Percentiles rank a stretch among this genome's conserved stretches.
Evolutionary conservation across 139 green algal species (phyloP).

Genomic region (Chlorella sp.): DNA sequence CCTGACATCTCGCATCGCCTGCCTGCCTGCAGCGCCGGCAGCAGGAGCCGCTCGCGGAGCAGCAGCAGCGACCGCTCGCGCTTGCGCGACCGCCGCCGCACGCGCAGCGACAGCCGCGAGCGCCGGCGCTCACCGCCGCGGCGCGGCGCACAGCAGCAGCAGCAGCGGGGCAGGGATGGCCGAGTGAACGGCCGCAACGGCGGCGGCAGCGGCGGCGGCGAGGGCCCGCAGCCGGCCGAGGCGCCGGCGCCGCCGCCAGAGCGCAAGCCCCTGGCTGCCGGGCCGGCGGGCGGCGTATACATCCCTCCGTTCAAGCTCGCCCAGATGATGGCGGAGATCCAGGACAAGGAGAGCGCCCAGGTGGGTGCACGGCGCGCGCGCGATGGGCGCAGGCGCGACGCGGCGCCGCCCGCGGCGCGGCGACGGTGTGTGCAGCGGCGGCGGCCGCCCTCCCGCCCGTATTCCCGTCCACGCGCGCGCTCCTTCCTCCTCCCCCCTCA

Average conservation of each 20-base stretch:
- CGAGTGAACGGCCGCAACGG: background rate
- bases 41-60: background rate
- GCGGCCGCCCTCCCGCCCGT: no score
- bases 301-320: constrained; percentile 97
- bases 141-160: no score
- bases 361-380: no score
- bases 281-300: constrained; percentile 89
- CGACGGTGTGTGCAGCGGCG: no score
- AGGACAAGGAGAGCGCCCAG: constrained; percentile 20
- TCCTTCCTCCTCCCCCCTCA: no score
- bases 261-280: constrained; percentile 29
- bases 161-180: background rate
- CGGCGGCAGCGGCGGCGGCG: background rate
- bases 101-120: background rate
- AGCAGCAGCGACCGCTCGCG: background rate
- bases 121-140: no score
- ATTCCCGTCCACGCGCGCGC: no score
- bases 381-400: no score
- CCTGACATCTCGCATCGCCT: no score
- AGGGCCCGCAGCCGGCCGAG: background rate
- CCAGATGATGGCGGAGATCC: constrained; percentile 84
- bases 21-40: constrained; percentile 17
- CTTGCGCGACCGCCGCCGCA: background rate
- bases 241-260: background rate
- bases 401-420: no score